Base-by-base conservation (phyloP, 108 stramenopile species). In the Parietichytrium sp. region DNA sequence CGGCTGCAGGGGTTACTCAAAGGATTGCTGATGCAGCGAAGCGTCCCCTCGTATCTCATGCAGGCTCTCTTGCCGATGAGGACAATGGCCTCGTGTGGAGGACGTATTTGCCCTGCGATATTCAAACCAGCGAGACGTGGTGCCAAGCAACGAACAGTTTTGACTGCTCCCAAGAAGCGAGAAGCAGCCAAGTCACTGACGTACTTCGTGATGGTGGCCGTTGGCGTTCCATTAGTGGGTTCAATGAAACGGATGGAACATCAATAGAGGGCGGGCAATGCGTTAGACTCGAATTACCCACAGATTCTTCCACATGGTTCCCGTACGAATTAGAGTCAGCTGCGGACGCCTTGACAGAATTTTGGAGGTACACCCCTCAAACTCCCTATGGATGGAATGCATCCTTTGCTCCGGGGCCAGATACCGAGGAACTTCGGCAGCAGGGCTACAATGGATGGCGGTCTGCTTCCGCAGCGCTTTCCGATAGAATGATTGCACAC, bases 61-160 rank as follows among this genome's bases (percentile, higher is more conserved):
- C 10, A 6, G 38, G 18, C 8, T 6, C 47, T 12, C 18, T 79
- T 29, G 48, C 10, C 13, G 78, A 20, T 20, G 78, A 78, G 45
- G 4, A 4, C 0, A 26, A 29, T 48, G 61, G 61, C 6, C 33
- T 72, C 38, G 61, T 80, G 42, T 92, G 90, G 92, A 49, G 84
- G 15, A 84, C 81, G 33, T 93, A 89, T 61, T 85, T 83, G 20
- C 91, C 92, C 47, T 95, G 94, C 77, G 88, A 93, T 49, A 54
- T 85, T 48, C 6, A 33, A 25, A 16, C 29, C 10, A 0, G 38
- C 13, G 30, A 47, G 2, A 79, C 33, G 27, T 95, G 94, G 94
- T 95, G 94, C 82, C 85, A 92, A 12, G 85, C 80, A 47, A 95
- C 94, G 10, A 52, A 90, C 80, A 91, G 87, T 25, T 93, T 95